A percentile compares a stretch with the other conserved stretches of the same genome.
phyloP scores from a whole-genome alignment of 352 stramenopile genomes.

The Phytopythium cucurbitacearum region DNA sequence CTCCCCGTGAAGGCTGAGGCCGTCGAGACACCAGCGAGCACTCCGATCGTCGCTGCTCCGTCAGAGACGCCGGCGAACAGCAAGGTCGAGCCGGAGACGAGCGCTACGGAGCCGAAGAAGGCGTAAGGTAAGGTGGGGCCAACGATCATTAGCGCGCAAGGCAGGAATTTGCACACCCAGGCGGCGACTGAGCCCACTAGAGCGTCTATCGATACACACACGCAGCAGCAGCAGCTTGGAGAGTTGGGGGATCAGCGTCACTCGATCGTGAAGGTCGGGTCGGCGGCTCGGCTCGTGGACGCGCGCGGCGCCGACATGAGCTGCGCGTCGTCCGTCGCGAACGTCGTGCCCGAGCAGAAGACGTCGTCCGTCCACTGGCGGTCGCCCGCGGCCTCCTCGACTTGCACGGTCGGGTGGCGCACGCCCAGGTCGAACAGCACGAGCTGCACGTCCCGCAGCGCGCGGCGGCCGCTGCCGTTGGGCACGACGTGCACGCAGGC shows the following conservation, averaged over 20 bases:
- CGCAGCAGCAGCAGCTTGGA: background rate
- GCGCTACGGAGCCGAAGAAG: conserved; percentile 2
- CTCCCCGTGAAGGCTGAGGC: conserved; percentile 4
- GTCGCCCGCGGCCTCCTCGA: conserved; percentile 43
- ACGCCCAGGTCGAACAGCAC: conserved; percentile 52
- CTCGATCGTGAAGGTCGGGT: conserved; percentile 8
- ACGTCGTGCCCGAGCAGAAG: conserved; percentile 54
- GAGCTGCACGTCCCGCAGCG: conserved; percentile 50
- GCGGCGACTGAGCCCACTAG: background rate
- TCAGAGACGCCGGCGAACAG: too few relatives aligned
- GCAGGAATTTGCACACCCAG: conserved; percentile 7
- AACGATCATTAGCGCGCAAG: conserved; percentile 1
- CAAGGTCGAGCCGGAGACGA: too few relatives aligned
- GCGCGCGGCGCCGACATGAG: conserved; percentile 77
- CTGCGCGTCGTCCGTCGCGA: conserved; percentile 33
- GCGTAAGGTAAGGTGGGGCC: conserved; percentile 13
- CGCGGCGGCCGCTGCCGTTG: conserved; percentile 44
- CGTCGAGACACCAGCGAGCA: background rate
- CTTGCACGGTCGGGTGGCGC: conserved; percentile 60
- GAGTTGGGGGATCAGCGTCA: background rate
- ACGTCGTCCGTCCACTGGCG: conserved; percentile 59
- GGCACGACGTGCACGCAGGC: conserved; percentile 91
- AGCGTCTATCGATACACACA: conserved; percentile 3
- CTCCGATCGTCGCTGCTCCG: too few relatives aligned
- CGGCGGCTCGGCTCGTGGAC: conserved; percentile 32